Evolutionary conservation across 371 early-diverging fungal genomes (phyloP).

Genomic region (Zychaea mexicana): DNA sequence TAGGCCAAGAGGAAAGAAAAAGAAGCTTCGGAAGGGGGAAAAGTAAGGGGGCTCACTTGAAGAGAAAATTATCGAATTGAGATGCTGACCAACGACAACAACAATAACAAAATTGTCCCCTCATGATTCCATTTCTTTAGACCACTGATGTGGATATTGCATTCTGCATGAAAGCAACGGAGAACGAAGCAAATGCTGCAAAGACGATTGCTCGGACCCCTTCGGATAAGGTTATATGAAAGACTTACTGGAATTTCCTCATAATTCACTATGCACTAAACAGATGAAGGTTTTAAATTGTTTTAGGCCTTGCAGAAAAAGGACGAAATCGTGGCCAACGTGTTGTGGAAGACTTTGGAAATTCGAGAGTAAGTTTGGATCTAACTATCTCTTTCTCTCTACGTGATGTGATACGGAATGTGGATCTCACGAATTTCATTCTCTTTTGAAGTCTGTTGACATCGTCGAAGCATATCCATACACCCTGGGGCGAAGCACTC

Average conservation of each 20-base stretch:
- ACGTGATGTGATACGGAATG: too few relatives aligned
- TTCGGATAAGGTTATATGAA: constrained; percentile 22
- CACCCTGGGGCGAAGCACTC: constrained; percentile 53
- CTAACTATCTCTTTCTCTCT: not conserved
- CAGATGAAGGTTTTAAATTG: too few relatives aligned
- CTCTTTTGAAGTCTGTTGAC: constrained; percentile 57
- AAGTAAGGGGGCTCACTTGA: not conserved
- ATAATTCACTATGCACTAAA: not conserved
- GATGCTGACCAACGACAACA: not conserved
- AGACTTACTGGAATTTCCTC: not conserved
- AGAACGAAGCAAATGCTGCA: constrained; percentile 37
- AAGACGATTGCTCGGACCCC: constrained; percentile 37
- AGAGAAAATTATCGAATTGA: too few relatives aligned
- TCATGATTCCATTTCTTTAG: constrained; percentile 18
- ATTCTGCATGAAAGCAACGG: constrained; percentile 46
- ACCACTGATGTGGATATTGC: constrained; percentile 34
- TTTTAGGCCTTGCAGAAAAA: constrained; percentile 42
- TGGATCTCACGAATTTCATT: not conserved
- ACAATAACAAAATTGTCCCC: too few relatives aligned
- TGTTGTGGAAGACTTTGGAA: constrained; percentile 54
- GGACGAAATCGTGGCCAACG: constrained; percentile 56
- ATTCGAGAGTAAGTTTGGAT: constrained; percentile 47
- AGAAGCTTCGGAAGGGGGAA: not conserved
- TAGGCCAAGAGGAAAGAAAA: not conserved
- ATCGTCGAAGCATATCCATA: constrained; percentile 47